Percentiles rank a stretch among this genome's conserved stretches.
phyloP scores from a whole-genome alignment of 306 rosid species.

The Prunus mongolica region DNA sequence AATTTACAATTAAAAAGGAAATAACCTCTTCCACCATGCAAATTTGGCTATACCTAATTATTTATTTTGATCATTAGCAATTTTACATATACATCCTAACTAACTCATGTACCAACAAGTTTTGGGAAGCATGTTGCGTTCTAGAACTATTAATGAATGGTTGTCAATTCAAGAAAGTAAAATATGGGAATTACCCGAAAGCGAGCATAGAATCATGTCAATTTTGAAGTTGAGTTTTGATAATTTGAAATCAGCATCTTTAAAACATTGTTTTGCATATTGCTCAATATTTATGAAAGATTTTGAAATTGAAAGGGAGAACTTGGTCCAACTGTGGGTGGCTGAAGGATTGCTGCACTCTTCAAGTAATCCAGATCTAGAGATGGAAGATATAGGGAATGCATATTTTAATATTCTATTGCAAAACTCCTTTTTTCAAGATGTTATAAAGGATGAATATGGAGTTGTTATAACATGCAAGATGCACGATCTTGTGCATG shows the following conservation, averaged over 20 bases:
- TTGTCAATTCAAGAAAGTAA: too few relatives aligned
- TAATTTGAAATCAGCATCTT: not conserved
- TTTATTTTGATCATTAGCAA: too few relatives aligned
- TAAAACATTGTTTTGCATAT: conserved; percentile 25
- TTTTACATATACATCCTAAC: too few relatives aligned
- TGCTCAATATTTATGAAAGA: conserved; percentile 3
- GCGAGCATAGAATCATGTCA: not conserved
- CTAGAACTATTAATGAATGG: not conserved
- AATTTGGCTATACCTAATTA: too few relatives aligned
- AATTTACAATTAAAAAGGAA: too few relatives aligned
- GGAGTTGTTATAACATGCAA: not conserved
- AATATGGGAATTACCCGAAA: not conserved
- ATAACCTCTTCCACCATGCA: too few relatives aligned
- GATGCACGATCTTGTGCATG: conserved; percentile 8
- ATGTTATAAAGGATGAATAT: not conserved
- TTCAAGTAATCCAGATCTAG: not conserved
- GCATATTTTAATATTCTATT: not conserved
- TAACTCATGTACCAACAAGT: not conserved
- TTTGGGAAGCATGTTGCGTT: conserved; percentile 14
- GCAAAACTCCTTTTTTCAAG: not conserved
- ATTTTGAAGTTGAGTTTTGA: conserved; percentile 12
- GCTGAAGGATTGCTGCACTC: too few relatives aligned
- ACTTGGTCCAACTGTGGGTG: too few relatives aligned
- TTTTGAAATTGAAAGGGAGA: not conserved
- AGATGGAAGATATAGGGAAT: conserved; percentile 9